Evolutionary conservation across 495 filamentous ascomycete species (phyloP).

Genomic region (Cercophora newfieldiana): DNA sequence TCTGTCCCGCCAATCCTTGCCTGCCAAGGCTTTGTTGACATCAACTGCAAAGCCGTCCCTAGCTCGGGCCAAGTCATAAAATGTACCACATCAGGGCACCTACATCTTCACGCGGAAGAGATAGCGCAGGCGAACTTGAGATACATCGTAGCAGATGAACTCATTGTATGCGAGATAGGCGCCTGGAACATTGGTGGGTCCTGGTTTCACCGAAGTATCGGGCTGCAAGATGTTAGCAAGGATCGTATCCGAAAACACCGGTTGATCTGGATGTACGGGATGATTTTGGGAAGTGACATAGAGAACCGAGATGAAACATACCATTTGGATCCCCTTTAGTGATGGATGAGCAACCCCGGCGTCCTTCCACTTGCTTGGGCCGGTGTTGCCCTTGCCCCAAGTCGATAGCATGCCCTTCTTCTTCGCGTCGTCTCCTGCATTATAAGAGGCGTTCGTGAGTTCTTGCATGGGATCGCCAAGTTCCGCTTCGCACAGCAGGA

Average conservation of each 20-base stretch:
- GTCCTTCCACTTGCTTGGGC: slow-evolving; percentile 74
- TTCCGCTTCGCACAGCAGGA: slow-evolving; percentile 78
- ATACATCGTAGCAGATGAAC: slow-evolving; percentile 78
- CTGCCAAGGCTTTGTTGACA: too few relatives aligned
- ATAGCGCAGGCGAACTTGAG: slow-evolving; percentile 77
- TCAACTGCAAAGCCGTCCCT: too few relatives aligned
- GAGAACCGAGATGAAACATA: too few relatives aligned
- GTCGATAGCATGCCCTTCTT: slow-evolving; percentile 62
- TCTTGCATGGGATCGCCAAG: slow-evolving; percentile 70
- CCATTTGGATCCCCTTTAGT: slow-evolving; percentile 66
- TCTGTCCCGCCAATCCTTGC: too few relatives aligned
- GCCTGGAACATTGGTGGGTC: slow-evolving; percentile 34
- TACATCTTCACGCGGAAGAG: slow-evolving; percentile 63
- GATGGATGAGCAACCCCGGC: slow-evolving; percentile 61
- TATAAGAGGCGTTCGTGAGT: slow-evolving; percentile 51
- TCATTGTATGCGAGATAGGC: slow-evolving; percentile 59
- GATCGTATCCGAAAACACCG: not conserved
- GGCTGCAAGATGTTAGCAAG: slow-evolving; percentile 41
- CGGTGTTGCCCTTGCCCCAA: slow-evolving; percentile 59
- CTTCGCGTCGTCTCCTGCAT: slow-evolving; percentile 64
- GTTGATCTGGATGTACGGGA: not conserved
- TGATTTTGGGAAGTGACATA: too few relatives aligned
- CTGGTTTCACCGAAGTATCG: slow-evolving; percentile 43
- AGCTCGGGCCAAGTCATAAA: too few relatives aligned
- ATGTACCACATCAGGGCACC: not conserved